Conservation (phyloP, 2,329 filamentous ascomycete species). For the Epichloe brachyelytri region DNA sequence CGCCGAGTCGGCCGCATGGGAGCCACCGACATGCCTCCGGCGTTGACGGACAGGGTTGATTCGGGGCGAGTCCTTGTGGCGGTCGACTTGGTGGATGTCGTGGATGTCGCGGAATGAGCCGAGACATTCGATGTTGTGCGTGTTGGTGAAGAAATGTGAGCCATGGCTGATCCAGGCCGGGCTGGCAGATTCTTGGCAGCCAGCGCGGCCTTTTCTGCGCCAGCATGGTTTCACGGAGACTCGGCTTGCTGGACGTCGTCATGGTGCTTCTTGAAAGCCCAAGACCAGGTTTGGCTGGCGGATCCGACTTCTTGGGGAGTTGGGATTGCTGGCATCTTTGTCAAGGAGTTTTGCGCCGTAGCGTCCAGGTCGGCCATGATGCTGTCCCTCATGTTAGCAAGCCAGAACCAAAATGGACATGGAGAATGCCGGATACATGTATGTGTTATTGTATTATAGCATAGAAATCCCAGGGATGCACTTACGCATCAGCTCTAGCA, state of each 20-base stretch:
- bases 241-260: constrained; percentile 43
- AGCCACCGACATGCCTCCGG: constrained; percentile 49
- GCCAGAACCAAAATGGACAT: neutral
- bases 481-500: constrained; percentile 59
- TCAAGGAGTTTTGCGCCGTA: constrained; percentile 67
- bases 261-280: constrained; percentile 52
- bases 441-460: neutral
- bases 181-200: constrained; percentile 37
- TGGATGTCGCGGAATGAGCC: constrained; percentile 8
- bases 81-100: constrained; percentile 20
- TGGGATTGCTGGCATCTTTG: constrained; percentile 73
- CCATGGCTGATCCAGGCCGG: constrained; percentile 52
- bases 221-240: constrained; percentile 70
- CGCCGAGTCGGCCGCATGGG: constrained; percentile 48
- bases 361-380: constrained; percentile 69
- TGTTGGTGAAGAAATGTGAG: constrained; percentile 39
- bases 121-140: constrained; percentile 27
- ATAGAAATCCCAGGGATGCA: constrained; percentile 7
- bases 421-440: no score
- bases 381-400: constrained; percentile 26
- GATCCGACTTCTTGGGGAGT: constrained; percentile 42
- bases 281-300: constrained; percentile 38
- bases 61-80: constrained; percentile 29
- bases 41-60: constrained; percentile 29
- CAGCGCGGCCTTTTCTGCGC: constrained; percentile 59